Percentiles rank a stretch among this genome's conserved stretches.
Evolutionary conservation across 805 yeast species (phyloP).

Genomic region (Nakazawaea wickerhamii): DNA sequence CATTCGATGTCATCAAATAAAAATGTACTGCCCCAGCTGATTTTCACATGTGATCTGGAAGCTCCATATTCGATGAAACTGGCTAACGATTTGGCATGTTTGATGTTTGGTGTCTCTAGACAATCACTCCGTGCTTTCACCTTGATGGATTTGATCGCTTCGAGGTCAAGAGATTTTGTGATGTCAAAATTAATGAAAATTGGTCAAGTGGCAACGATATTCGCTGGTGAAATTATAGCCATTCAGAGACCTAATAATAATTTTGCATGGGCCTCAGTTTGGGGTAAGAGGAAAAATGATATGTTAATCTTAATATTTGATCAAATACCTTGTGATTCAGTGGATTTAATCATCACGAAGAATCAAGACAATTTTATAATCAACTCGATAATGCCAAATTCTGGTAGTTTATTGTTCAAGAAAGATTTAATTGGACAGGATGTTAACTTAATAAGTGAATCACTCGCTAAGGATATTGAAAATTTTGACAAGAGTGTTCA

Average conservation of each 20-base stretch:
- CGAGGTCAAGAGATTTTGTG: slow-evolving; percentile 69
- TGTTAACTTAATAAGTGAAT: slow-evolving; percentile 14
- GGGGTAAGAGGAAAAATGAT: slow-evolving; percentile 78
- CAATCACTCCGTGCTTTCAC: slow-evolving; percentile 55
- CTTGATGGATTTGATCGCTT: slow-evolving; percentile 71
- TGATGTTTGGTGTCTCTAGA: slow-evolving; percentile 77
- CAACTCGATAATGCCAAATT: slow-evolving; percentile 20
- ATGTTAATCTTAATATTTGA: slow-evolving; percentile 80
- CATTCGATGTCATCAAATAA: slow-evolving; percentile 67
- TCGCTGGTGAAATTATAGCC: slow-evolving; percentile 83
- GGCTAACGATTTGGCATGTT: slow-evolving; percentile 84
- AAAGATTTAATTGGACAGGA: slow-evolving; percentile 14
- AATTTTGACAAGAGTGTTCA: slow-evolving; percentile 21
- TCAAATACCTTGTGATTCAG: slow-evolving; percentile 71
- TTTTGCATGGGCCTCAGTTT: slow-evolving; percentile 79
- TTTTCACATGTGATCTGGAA: slow-evolving; percentile 69
- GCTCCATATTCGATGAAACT: slow-evolving; percentile 80
- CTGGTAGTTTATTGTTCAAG: slow-evolving; percentile 18
- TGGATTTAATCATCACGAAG: slow-evolving; percentile 49
- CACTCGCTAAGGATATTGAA: slow-evolving; percentile 10
- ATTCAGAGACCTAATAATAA: slow-evolving; percentile 61
- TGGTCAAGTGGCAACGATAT: slow-evolving; percentile 41
- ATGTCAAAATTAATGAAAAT: slow-evolving; percentile 43
- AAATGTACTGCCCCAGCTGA: slow-evolving; percentile 70
- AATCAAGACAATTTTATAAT: slow-evolving; percentile 18